Percentiles rank a stretch among this genome's conserved stretches.
Evolutionary conservation across 371 early-diverging fungal species (phyloP).

Genomic region (Rhizomucor miehei): DNA sequence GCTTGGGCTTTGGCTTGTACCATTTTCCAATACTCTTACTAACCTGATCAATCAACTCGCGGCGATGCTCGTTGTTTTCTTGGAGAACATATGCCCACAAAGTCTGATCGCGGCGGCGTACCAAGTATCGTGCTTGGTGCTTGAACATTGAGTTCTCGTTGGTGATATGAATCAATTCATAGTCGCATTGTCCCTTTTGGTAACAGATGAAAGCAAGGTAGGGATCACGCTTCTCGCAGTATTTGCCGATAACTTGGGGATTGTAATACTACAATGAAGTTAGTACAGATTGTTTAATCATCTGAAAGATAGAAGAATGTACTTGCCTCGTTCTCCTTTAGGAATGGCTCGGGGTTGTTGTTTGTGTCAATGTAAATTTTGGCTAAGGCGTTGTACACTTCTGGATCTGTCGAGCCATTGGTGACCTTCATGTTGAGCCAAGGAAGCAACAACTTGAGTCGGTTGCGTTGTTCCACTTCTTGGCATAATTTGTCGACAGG

Average conservation of each 20-base stretch:
- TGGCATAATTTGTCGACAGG: slow-evolving; percentile 88
- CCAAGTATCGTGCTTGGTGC: slow-evolving; percentile 95
- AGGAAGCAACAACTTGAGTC: slow-evolving; percentile 90
- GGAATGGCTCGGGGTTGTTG: slow-evolving; percentile 95
- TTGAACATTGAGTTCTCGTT: slow-evolving; percentile 98
- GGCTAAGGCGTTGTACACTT: slow-evolving; percentile 95
- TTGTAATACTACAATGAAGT: slow-evolving; percentile 66
- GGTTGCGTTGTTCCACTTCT: slow-evolving; percentile 93
- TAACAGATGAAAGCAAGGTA: slow-evolving; percentile 94
- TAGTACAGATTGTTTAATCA: background rate
- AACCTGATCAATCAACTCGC: slow-evolving; percentile 91
- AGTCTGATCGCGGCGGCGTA: slow-evolving; percentile 80
- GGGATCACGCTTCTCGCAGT: slow-evolving; percentile 98
- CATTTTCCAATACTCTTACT: background rate
- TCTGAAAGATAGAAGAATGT: background rate
- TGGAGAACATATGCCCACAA: slow-evolving; percentile 87
- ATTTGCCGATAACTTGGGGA: slow-evolving; percentile 88
- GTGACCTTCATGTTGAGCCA: slow-evolving; percentile 88
- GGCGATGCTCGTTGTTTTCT: slow-evolving; percentile 79
- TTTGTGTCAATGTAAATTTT: slow-evolving; percentile 99
- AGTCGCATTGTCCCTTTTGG: slow-evolving; percentile 92
- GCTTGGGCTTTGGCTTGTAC: background rate
- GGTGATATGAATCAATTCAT: slow-evolving; percentile 89
- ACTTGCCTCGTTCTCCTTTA: slow-evolving; percentile 79
- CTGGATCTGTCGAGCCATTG: slow-evolving; percentile 83